Percentiles rank a stretch among this genome's conserved stretches.
Conservation (phyloP, 2,329 filamentous ascomycete species). For the Dactylellina leptospora region DNA sequence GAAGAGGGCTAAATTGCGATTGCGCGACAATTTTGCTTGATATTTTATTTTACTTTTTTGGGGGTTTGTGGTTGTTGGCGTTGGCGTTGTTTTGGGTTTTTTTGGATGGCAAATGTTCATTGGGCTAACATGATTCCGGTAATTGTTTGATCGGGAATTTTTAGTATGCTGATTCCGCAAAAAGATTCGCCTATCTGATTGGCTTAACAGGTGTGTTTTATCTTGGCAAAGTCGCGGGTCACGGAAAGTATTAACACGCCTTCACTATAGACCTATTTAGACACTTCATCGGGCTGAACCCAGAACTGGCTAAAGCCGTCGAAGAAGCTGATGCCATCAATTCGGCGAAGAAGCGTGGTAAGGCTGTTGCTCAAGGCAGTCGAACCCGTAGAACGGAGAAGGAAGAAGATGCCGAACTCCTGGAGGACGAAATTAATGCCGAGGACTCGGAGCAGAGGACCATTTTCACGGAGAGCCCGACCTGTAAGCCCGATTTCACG, state of each 20-base stretch:
- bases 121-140: conserved; percentile 45
- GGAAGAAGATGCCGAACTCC: conserved; percentile 91
- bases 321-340: conserved; percentile 63
- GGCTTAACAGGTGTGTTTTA: conserved; percentile 73
- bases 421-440: conserved; percentile 87
- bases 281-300: conserved; percentile 98
- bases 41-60: conserved; percentile 52
- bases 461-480: conserved; percentile 90
- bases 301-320: conserved; percentile 81
- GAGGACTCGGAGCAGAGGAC: conserved; percentile 74
- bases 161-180: conserved; percentile 57
- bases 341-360: conserved; percentile 92
- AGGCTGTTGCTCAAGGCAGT: conserved; percentile 82
- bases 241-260: conserved; percentile 32
- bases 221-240: conserved; percentile 11
- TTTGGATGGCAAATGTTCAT: conserved; percentile 23
- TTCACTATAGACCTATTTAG: conserved; percentile 78
- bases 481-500: conserved; percentile 62
- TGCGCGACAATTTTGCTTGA: conserved; percentile 50
- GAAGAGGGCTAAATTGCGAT: conserved; percentile 31
- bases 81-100: conserved; percentile 48
- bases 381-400: conserved; percentile 90
- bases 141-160: conserved; percentile 53
- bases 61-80: conserved; percentile 41
- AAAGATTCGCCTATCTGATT: conserved; percentile 88